These are phyloP conservation scores for Volvariella volvacea DNA, from an alignment of 1,284 basidiomycete genomes.

Conservation along the genomic window DNA sequence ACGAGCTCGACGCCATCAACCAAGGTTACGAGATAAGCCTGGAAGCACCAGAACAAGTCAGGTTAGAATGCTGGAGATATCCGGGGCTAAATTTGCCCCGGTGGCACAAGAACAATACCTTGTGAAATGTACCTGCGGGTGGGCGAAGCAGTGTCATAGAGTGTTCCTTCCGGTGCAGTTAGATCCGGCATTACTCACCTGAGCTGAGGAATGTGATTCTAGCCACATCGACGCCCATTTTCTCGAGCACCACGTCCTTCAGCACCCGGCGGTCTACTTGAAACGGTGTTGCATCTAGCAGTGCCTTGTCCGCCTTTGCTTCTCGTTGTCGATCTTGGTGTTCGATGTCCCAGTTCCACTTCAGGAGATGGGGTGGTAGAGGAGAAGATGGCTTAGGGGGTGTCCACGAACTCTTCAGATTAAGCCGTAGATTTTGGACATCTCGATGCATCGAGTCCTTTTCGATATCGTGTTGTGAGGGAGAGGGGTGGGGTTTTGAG, in stretches of 20 bases:
- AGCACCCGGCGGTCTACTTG: slow-evolving; percentile 65
- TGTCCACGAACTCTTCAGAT: slow-evolving; percentile 4
- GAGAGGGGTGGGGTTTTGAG: background rate
- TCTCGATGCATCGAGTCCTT: slow-evolving; percentile 23
- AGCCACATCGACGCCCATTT: slow-evolving; percentile 55
- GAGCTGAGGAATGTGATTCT: slow-evolving; percentile 68
- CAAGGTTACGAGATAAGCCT: slow-evolving; percentile 75
- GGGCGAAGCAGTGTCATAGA: slow-evolving; percentile 10
- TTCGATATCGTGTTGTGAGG: background rate
- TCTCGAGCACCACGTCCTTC: slow-evolving; percentile 69
- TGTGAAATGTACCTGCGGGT: slow-evolving; percentile 68
- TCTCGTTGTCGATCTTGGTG: slow-evolving; percentile 58
- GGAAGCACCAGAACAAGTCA: no score
- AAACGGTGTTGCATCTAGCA: slow-evolving; percentile 57
- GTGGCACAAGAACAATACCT: slow-evolving; percentile 29
- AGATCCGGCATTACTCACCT: slow-evolving; percentile 44
- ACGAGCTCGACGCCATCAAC: slow-evolving; percentile 54
- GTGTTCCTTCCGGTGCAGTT: slow-evolving; percentile 4
- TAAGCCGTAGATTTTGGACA: slow-evolving; percentile 16
- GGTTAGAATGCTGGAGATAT: slow-evolving; percentile 1
- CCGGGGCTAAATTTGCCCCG: background rate
- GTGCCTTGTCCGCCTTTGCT: slow-evolving; percentile 47
- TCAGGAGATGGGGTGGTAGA: slow-evolving; percentile 18
- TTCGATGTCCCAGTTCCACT: slow-evolving; percentile 66
- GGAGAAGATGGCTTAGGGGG: background rate